Evolutionary conservation across 805 yeast genomes (phyloP).

Genomic region (Lipomyces kockii): DNA sequence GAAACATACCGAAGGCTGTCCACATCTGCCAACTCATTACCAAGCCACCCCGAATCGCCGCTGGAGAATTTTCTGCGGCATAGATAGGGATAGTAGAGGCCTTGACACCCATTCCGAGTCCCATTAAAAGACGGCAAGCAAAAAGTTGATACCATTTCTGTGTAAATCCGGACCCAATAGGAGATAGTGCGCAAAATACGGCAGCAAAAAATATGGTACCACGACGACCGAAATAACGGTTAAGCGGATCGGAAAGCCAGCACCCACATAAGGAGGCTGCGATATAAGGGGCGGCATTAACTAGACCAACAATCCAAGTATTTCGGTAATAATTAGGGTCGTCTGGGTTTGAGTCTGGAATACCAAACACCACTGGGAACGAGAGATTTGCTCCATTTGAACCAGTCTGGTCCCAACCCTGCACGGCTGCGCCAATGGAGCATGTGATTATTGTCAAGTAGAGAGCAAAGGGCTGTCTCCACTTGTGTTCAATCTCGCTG

Average conservation of each 20-base stretch:
- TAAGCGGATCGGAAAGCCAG: slow-evolving; percentile 59
- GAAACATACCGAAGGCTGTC: slow-evolving; percentile 72
- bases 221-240: slow-evolving; percentile 60
- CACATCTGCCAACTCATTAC: slow-evolving; percentile 76
- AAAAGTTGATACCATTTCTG: slow-evolving; percentile 65
- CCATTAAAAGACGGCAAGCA: slow-evolving; percentile 61
- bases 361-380: slow-evolving; percentile 48
- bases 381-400: slow-evolving; percentile 65
- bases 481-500: too few relatives aligned
- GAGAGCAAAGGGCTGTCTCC: too few relatives aligned
- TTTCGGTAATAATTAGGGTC: slow-evolving; percentile 41
- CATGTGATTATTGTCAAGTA: too few relatives aligned
- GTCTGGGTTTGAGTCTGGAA: neutral
- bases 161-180: slow-evolving; percentile 67
- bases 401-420: slow-evolving; percentile 77
- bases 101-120: slow-evolving; percentile 69
- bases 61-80: slow-evolving; percentile 65
- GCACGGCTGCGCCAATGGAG: slow-evolving; percentile 70
- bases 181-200: slow-evolving; percentile 60
- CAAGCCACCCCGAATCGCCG: slow-evolving; percentile 63
- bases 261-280: slow-evolving; percentile 24
- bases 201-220: slow-evolving; percentile 64
- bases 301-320: slow-evolving; percentile 58
- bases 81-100: slow-evolving; percentile 72
- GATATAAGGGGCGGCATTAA: slow-evolving; percentile 69